Conservation (phyloP, 176 grass and related monocot species). For the Aegilops umbellulata region DNA sequence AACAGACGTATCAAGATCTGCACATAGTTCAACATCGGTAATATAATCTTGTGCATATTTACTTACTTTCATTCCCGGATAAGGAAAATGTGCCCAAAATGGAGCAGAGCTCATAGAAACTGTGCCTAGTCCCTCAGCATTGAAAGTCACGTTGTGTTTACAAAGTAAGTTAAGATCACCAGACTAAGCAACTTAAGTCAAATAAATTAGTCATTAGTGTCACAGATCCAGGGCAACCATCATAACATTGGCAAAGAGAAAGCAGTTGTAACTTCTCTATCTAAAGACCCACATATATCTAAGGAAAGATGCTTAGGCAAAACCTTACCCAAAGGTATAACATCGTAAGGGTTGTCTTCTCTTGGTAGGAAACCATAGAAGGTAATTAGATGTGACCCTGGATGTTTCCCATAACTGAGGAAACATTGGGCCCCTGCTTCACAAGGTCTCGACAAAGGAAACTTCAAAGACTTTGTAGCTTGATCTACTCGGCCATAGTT, state of each 20-base stretch:
- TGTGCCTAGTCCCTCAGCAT: background rate
- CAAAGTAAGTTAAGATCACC: constrained; percentile 3
- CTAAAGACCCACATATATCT: background rate
- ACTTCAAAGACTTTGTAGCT: constrained; percentile 76
- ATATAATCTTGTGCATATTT: constrained; percentile 1
- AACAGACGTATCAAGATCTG: constrained; percentile 71
- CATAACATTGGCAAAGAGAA: background rate
- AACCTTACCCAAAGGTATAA: constrained; percentile 84
- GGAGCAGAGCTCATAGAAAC: background rate
- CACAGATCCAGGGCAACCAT: background rate
- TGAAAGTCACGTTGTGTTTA: background rate
- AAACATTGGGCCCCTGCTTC: constrained; percentile 79
- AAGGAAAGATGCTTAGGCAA: background rate
- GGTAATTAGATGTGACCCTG: constrained; percentile 74
- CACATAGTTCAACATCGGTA: background rate
- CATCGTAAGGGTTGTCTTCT: constrained; percentile 87
- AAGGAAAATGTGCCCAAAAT: background rate
- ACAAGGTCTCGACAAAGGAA: constrained; percentile 80
- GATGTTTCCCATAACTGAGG: constrained; percentile 82
- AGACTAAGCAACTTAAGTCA: background rate
- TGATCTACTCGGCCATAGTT: constrained; percentile 85
- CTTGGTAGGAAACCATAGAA: constrained; percentile 95
- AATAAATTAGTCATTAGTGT: constrained; percentile 18
- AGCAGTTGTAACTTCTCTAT: background rate
- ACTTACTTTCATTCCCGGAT: background rate